Percentiles rank a stretch among this genome's conserved stretches.
Evolutionary conservation across 2,329 filamentous ascomycete genomes (phyloP).

Genomic region (Onygena corvina): DNA sequence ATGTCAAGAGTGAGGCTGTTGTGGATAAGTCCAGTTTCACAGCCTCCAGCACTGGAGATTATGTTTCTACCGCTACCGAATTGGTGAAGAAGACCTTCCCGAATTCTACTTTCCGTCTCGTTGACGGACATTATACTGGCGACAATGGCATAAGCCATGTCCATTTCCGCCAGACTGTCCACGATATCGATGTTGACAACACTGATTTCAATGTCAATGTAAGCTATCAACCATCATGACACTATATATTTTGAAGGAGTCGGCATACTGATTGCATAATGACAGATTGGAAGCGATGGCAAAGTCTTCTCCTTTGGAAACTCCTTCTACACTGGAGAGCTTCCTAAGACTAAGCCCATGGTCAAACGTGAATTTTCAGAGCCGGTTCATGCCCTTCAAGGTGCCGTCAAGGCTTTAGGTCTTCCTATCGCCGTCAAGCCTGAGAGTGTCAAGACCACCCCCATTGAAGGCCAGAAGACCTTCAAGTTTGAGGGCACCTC

Average conservation of each 20-base stretch:
- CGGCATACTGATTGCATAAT: background rate
- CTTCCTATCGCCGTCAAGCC: conserved; percentile 9
- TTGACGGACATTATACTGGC: conserved; percentile 13
- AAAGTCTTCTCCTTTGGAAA: conserved; percentile 14
- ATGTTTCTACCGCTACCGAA: conserved; percentile 10
- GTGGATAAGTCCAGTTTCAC: background rate
- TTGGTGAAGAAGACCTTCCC: conserved; percentile 10
- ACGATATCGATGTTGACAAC: conserved; percentile 13
- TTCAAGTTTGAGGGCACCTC: conserved; percentile 13
- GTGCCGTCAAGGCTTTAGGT: conserved; percentile 6
- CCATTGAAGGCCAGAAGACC: conserved; percentile 8
- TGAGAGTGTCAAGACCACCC: conserved; percentile 6
- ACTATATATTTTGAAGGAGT: background rate
- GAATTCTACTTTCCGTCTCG: conserved; percentile 9
- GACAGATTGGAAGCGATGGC: conserved; percentile 12
- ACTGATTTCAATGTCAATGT: conserved; percentile 15
- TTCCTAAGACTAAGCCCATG: conserved; percentile 11
- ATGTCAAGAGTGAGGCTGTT: conserved; percentile 4
- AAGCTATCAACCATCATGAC: background rate
- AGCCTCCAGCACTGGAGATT: conserved; percentile 1
- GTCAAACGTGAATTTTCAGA: conserved; percentile 10
- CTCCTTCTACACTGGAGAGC: conserved; percentile 11
- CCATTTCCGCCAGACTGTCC: conserved; percentile 13
- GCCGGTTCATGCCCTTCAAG: conserved; percentile 11
- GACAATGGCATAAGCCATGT: conserved; percentile 12